Conservation (phyloP, 305 asterid species). For the Petunia hybrid region DNA sequence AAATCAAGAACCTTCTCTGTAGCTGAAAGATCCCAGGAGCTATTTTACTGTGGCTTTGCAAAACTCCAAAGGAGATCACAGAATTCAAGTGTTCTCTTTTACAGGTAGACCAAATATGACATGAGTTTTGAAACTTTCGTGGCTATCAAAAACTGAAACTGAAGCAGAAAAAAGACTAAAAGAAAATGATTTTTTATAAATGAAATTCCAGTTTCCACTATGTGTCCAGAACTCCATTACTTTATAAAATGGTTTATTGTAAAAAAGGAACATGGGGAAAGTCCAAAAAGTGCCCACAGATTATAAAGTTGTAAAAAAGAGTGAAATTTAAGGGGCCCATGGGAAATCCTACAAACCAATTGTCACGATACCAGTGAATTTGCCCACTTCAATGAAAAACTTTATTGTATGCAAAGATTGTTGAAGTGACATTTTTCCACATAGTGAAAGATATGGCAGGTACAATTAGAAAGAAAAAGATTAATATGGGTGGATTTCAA, state of each 20-base stretch:
- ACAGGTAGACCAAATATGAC: neutral
- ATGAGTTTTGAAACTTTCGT: too few species aligned
- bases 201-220: neutral
- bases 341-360: neutral
- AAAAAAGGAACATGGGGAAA: conserved; percentile 13
- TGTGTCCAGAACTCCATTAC: neutral
- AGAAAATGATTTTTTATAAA: neutral
- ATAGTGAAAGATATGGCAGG: neutral
- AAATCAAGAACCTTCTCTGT: neutral
- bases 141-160: neutral
- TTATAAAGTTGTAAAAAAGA: neutral
- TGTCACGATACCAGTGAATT: neutral
- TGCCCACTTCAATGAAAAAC: neutral
- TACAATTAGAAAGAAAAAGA: neutral
- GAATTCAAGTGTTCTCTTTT: neutral
- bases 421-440: neutral
- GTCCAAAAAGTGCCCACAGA: neutral
- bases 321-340: conserved; percentile 11
- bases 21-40: neutral
- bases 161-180: neutral
- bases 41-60: neutral
- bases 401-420: neutral
- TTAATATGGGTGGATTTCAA: too few species aligned
- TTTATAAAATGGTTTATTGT: neutral
- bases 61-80: neutral